Base-by-base conservation (phyloP, 208 protist species). In the Trypanosoma vivax region DNA sequence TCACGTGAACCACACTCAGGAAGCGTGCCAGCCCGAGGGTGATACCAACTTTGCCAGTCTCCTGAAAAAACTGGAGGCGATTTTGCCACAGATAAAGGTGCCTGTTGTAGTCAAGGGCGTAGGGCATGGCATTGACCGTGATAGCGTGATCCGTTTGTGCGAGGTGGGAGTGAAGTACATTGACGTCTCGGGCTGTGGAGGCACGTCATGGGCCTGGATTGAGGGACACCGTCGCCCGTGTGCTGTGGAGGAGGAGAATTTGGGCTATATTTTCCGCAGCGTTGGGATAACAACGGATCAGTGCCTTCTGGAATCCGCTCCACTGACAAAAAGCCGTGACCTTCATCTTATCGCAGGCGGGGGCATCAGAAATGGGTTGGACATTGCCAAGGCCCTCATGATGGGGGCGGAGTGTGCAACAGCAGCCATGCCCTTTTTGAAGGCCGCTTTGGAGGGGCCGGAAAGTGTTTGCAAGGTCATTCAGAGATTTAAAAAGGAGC, bases 191-290 rank as follows among this genome's bases (percentile, higher is more conserved):
- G 89, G 89, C 34, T 88, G 73, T 61, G 89, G 89, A 18, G 89
- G 89, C n/a, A 92, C 84, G 14, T 92, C 83, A 30, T 95, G 89
- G 89, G 82, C 89, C 13, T 95, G 89, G 85, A 95, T 95, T 52
- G 89, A 95, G 50, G 89, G 89, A 16, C 69, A 76, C 41, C 80
- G 89, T 13, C 84, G 88, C 38, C 50, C 52, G 7, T 76, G 78
- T 60, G 43, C 56, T 6, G 49, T 56, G 0, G 81, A 89, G 45
- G 42, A 70, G 39, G 74, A 86, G 45, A 93, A 89, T 67, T 49
- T 95, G 10, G 89, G 89, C 34, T 95, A 80, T 54, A 55, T 95
- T 35, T 91, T 91, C 37, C 77, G 89, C 21, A 79, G 93, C 55
- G 73, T 95, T 47, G 89, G 89, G 10, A 62, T 95, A 18, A 75